Conservation (phyloP, 768 basidiomycete species). For the Phanerochaete carnosa region DNA sequence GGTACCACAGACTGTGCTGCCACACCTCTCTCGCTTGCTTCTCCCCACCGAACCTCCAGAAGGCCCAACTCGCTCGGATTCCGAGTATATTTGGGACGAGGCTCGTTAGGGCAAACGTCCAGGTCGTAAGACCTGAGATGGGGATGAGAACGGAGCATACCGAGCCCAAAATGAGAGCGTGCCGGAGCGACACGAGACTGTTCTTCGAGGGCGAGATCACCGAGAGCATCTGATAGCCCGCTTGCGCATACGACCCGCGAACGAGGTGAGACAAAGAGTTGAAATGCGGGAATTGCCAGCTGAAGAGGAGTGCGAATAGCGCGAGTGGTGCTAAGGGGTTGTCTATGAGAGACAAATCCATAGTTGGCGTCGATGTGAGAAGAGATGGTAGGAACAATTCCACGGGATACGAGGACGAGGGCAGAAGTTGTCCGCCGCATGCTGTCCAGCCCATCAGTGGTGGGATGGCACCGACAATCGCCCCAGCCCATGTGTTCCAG, state of each 20-base stretch:
- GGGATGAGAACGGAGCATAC: constrained; percentile 81
- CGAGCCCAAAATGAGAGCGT: constrained; percentile 71
- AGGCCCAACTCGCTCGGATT: constrained; percentile 64
- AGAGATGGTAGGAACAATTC: constrained; percentile 61
- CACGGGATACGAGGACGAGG: constrained; percentile 56
- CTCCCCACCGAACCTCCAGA: constrained; percentile 71
- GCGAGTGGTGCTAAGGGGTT: constrained; percentile 81
- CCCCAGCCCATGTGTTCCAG: constrained; percentile 92
- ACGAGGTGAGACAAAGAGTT: constrained; percentile 88
- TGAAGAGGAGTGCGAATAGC: constrained; percentile 82
- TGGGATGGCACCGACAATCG: constrained; percentile 89
- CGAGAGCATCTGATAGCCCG: constrained; percentile 91
- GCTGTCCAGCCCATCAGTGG: constrained; percentile 99
- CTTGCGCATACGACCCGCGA: constrained; percentile 85
- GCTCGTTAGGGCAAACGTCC: constrained; percentile 79
- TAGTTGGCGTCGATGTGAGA: constrained; percentile 35
- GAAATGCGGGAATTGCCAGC: constrained; percentile 99
- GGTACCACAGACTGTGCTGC: constrained; percentile 82
- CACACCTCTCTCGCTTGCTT: constrained; percentile 77
- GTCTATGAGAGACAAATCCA: constrained; percentile 55
- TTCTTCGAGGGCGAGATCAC: constrained; percentile 78
- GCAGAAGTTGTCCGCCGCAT: constrained; percentile 76
- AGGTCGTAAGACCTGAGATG: constrained; percentile 89
- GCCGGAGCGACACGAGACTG: constrained; percentile 80
- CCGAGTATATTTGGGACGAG: constrained; percentile 73